Percentiles rank a stretch among this genome's conserved stretches.
Conservation (phyloP, 768 basidiomycete species). For the Naganishia antarctica region DNA sequence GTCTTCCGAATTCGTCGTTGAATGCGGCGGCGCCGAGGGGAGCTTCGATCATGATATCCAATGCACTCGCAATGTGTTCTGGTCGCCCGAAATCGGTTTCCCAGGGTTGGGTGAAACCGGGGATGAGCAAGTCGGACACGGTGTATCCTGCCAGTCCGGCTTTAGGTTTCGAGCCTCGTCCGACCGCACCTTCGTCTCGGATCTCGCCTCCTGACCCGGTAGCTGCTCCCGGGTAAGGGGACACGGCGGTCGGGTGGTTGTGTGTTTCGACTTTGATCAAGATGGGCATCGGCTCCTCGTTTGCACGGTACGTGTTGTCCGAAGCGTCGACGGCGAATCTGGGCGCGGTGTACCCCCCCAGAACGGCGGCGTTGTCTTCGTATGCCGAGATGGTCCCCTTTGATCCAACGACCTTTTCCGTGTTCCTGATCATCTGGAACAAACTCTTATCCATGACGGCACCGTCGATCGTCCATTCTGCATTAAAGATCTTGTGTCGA, state of each 20-base stretch:
- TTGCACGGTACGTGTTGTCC: conserved; percentile 57
- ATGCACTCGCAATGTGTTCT: conserved; percentile 78
- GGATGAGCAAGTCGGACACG: conserved; percentile 86
- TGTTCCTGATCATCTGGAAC: conserved; percentile 97
- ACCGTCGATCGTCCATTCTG: conserved; percentile 85
- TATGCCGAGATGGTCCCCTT: conserved; percentile 89
- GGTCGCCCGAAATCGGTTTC: conserved; percentile 85
- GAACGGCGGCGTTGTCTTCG: conserved; percentile 94
- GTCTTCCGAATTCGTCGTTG: conserved; percentile 97
- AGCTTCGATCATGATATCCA: conserved; percentile 96
- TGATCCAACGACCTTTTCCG: conserved; percentile 64
- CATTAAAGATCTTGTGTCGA: conserved; percentile 99
- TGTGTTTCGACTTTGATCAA: conserved; percentile 98
- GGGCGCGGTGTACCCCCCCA: conserved; percentile 69
- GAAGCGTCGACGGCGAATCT: conserved; percentile 60
- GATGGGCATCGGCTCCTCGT: conserved; percentile 72
- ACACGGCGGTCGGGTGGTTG: conserved; percentile 97
- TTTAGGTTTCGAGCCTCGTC: conserved; percentile 91
- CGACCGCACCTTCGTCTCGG: conserved; percentile 93
- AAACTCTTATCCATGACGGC: conserved; percentile 63
- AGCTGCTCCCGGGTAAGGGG: conserved; percentile 96
- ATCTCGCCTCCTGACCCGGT: conserved; percentile 99
- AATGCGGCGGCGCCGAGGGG: conserved; percentile 92
- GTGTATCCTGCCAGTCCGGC: conserved; percentile 90
- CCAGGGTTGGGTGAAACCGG: conserved; percentile 88